Base-by-base conservation (phyloP, 495 filamentous ascomycete genomes). In the Penicillium coffeae region DNA sequence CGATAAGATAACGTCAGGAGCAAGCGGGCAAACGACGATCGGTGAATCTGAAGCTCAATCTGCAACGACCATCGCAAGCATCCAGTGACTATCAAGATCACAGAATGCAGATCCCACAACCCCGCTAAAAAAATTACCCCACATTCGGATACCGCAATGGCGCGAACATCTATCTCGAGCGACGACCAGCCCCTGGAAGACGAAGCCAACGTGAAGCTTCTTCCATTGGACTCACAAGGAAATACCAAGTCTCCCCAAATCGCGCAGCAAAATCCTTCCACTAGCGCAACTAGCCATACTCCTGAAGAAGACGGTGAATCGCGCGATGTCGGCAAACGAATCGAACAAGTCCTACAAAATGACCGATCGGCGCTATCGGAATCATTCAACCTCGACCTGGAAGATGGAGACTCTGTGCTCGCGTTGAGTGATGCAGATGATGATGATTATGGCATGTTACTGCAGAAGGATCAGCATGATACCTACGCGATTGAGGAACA, bases 361-460 rank as follows among this genome's bases (percentile, higher is more conserved):
- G 54, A 62, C 16, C 45, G 42, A 25, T 40, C 5, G 32, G 20
- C 42, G 12, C 18, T 62, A 0, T 38, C 47, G 8, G 47, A 63
- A 8, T 52, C 60, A 3, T 63, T 63, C 39, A 34, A 57, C 35
- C 45, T 56, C 4, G 60, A 64, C 37, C 39, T 64, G 13, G 52
- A 64, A 18, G 57, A 56, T 30, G 49, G 43, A 5, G 38, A 48
- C 21, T 59, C 58, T 10, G 13, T 38, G 12, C 36, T 52, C 21
- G 33, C 34, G 5, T 33, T 62, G n/a, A 51, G 52, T 25, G 55
- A 56, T 15, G 49, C 40, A 33, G 59, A 62, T 10, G 48, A 43
- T 15, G 62, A 65, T 16, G 56, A 56, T 13, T 63, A 58, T 45
- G 60, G 57, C 0, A 9, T 47, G n/a, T 45, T 46, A 27, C n/a